Conservation (phyloP, 176 grass and related monocot species). For the Zea mays region DNA sequence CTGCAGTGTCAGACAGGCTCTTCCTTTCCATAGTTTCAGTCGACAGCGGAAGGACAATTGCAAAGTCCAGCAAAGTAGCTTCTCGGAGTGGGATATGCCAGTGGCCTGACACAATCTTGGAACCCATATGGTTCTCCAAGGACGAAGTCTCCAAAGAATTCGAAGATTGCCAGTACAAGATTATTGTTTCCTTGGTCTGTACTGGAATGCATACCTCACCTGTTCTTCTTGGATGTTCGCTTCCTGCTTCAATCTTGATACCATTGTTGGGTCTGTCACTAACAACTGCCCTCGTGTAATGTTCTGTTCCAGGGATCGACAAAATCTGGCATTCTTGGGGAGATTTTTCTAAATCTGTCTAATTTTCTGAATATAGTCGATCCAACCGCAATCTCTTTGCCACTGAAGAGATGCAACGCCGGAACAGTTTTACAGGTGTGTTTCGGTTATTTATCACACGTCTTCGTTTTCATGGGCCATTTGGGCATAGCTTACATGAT, state of each 20-base stretch:
- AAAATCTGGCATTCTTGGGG: conserved; percentile 82
- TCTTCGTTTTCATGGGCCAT: not conserved
- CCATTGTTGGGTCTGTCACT: not conserved
- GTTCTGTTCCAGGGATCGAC: conserved; percentile 67
- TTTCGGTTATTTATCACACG: conserved; percentile 8
- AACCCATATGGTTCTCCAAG: conserved; percentile 80
- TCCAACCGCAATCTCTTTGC: conserved; percentile 67
- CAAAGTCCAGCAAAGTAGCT: conserved; percentile 74
- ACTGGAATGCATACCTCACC: not conserved
- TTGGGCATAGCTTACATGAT: not conserved
- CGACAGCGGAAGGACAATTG: conserved; percentile 70
- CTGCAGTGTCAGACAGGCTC: conserved; percentile 80
- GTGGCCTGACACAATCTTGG: conserved; percentile 72
- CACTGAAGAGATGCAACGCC: conserved; percentile 75
- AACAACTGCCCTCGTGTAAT: conserved; percentile 27
- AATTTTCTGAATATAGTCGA: conserved; percentile 76
- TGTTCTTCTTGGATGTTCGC: not conserved
- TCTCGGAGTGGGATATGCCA: conserved; percentile 77
- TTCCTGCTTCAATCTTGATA: conserved; percentile 14
- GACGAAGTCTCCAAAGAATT: conserved; percentile 65
- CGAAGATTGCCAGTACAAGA: conserved; percentile 83
- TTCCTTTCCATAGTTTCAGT: conserved; percentile 74
- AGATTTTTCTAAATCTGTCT: conserved; percentile 73
- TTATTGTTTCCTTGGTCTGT: conserved; percentile 90
- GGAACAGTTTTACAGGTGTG: conserved; percentile 81